Percentiles rank a stretch among this genome's conserved stretches.
These are phyloP conservation scores for Nicotiana sylvestris DNA, from an alignment of 257 asterid genomes.

Conservation along the genomic window DNA sequence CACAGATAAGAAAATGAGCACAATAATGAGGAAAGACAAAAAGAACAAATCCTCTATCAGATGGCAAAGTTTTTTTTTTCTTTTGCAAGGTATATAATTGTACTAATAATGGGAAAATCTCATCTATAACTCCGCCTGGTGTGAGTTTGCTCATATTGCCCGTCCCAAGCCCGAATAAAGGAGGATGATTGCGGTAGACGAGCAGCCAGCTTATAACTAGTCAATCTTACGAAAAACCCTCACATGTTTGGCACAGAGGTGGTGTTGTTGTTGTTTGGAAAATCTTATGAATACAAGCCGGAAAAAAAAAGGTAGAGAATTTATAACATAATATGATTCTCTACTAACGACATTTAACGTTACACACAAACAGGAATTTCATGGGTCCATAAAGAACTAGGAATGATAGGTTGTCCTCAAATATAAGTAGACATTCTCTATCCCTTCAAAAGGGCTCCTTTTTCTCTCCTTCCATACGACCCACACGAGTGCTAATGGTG, in stretches of 20 bases:
- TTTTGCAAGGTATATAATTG: neutral
- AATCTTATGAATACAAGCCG: neutral
- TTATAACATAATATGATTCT: neutral
- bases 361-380: neutral
- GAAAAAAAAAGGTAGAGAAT: neutral
- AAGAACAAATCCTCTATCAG: neutral
- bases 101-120: neutral
- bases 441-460: neutral
- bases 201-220: neutral
- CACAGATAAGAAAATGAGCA: neutral
- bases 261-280: neutral
- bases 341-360: neutral
- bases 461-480: neutral
- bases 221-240: neutral
- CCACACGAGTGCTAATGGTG: neutral
- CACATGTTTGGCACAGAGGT: neutral
- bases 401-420: neutral
- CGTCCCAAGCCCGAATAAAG: neutral
- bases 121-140: neutral
- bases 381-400: neutral
- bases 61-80: neutral
- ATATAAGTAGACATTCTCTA: neutral
- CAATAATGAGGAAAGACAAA: neutral
- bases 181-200: neutral
- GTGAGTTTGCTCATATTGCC: neutral